Conservation (phyloP, 2,329 filamentous ascomycete species). For the Sporothrix inflata region DNA sequence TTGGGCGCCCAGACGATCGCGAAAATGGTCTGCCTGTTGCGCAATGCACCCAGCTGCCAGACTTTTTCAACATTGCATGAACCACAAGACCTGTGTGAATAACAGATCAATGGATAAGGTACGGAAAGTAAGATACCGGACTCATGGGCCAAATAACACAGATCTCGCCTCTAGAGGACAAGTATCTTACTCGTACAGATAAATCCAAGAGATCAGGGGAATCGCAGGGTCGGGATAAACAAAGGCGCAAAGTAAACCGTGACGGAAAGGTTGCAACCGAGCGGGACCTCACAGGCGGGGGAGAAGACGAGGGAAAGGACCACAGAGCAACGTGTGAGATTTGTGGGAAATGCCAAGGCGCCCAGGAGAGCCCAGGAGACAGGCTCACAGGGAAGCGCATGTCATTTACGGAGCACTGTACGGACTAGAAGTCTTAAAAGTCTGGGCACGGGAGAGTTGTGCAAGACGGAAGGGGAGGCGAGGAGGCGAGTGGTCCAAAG, state of each 20-base stretch:
- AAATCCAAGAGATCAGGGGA: not conserved
- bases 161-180: not conserved
- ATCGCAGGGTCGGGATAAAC: not conserved
- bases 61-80: not conserved
- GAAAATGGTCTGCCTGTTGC: not conserved
- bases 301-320: not conserved
- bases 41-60: not conserved
- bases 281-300: not conserved
- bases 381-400: constrained; percentile 17
- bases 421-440: not conserved
- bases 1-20: constrained; percentile 3
- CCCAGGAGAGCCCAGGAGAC: not conserved
- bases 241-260: not conserved
- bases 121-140: not conserved
- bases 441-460: constrained; percentile 5
- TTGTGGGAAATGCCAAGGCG: constrained; percentile 15
- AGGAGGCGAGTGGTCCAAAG: not conserved
- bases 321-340: not conserved
- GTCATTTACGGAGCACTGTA: constrained; percentile 3
- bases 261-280: not conserved
- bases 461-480: not conserved
- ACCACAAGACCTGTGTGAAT: not conserved
- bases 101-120: not conserved
- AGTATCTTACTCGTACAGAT: too few relatives aligned
- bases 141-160: not conserved